Conservation (phyloP, 352 stramenopile genomes). For the Globisporangium lucens region DNA sequence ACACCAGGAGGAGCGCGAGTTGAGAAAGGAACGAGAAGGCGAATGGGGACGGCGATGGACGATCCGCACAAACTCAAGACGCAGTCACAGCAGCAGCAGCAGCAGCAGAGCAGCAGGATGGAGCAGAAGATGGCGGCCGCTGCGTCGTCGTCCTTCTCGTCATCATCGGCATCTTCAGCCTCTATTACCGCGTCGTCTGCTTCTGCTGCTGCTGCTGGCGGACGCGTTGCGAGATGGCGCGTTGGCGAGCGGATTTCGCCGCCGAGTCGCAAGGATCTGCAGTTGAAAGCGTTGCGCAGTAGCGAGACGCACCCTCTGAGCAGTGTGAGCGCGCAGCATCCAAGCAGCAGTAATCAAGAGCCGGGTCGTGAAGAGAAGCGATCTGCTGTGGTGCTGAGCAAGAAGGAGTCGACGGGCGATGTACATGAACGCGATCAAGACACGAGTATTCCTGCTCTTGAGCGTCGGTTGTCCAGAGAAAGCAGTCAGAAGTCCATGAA, state of each 20-base stretch:
- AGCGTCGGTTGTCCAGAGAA: background rate
- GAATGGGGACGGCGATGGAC: conserved; percentile 11
- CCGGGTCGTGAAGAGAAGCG: conserved; percentile 7
- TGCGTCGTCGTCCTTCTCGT: background rate
- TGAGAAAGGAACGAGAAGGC: background rate
- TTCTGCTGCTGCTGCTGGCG: background rate
- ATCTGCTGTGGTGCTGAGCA: background rate
- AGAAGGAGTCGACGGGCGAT: conserved; percentile 1
- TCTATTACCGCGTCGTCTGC: background rate
- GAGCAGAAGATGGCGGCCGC: background rate
- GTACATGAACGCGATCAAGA: background rate
- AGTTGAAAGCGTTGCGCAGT: conserved; percentile 17
- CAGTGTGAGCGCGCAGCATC: background rate
- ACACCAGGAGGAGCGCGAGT: background rate
- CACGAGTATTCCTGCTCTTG: background rate
- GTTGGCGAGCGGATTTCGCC: conserved; percentile 34
- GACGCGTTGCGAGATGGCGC: conserved; percentile 31
- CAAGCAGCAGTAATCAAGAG: background rate
- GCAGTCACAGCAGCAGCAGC: background rate
- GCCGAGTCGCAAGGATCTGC: conserved; percentile 25
- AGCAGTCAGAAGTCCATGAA: background rate
- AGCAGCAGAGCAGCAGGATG: conserved; percentile 8
- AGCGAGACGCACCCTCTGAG: conserved; percentile 49
- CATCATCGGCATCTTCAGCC: background rate
- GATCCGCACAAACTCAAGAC: conserved; percentile 1